Percentiles rank a stretch among this genome's conserved stretches.
These are phyloP conservation scores for Alternaria sp. DNA, from an alignment of 2,329 filamentous ascomycete species.

Conservation along the genomic window DNA sequence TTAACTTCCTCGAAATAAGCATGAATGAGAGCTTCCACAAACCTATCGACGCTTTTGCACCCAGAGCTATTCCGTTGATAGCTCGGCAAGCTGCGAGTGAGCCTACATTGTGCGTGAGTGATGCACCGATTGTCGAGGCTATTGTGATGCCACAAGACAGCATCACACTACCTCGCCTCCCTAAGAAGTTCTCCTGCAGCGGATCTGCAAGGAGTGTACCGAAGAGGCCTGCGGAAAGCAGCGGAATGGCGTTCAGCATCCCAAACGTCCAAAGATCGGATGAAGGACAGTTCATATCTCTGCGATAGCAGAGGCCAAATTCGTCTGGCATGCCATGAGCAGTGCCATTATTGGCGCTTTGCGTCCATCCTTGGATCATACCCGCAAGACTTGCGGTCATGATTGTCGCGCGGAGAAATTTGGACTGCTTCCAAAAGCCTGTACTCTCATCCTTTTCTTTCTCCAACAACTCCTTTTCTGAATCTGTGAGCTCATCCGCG, in stretches of 20 bases:
- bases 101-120: slow-evolving; percentile 20
- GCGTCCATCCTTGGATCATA: slow-evolving; percentile 32
- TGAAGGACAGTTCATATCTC: slow-evolving; percentile 2
- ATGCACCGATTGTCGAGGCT: slow-evolving; percentile 29
- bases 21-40: neutral
- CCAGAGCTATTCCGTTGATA: slow-evolving; percentile 27
- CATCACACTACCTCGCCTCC: slow-evolving; percentile 26
- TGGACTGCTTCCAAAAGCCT: slow-evolving; percentile 31
- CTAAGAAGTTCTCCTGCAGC: slow-evolving; percentile 27
- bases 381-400: slow-evolving; percentile 28
- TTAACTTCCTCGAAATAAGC: neutral
- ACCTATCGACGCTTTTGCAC: slow-evolving; percentile 30
- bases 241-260: slow-evolving; percentile 29
- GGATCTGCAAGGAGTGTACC: slow-evolving; percentile 29
- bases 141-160: slow-evolving; percentile 26
- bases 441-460: slow-evolving; percentile 18
- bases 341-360: slow-evolving; percentile 27
- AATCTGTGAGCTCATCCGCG: slow-evolving; percentile 20
- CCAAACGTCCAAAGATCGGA: slow-evolving; percentile 26
- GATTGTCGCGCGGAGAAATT: slow-evolving; percentile 30
- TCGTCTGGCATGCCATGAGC: slow-evolving; percentile 26
- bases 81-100: slow-evolving; percentile 26
- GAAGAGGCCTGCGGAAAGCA: slow-evolving; percentile 27
- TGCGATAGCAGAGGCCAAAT: slow-evolving; percentile 15
- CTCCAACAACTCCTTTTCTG: slow-evolving; percentile 17